These are phyloP conservation scores for Lactarius indigo DNA, from an alignment of 768 basidiomycete genomes.

Conservation along the genomic window DNA sequence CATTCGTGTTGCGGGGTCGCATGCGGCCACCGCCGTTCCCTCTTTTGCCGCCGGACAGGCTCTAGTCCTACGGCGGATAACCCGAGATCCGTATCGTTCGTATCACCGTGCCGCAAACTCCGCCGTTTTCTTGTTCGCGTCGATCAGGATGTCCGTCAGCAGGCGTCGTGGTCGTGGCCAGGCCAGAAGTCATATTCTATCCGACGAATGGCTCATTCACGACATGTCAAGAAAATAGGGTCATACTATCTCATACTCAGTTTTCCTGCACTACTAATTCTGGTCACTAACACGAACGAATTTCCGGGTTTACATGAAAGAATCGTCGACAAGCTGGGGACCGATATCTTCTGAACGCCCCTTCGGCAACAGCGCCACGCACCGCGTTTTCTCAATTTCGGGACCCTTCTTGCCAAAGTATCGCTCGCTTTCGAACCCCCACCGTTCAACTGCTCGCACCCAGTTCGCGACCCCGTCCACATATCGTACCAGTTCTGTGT, in stretches of 20 bases:
- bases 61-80: no score
- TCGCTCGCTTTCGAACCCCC: constrained; percentile 40
- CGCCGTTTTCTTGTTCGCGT: no score
- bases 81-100: no score
- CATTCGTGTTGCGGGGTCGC: no score
- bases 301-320: constrained; percentile 7
- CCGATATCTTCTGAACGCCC: constrained; percentile 21
- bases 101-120: no score
- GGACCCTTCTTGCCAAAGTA: constrained; percentile 26
- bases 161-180: no score
- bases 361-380: constrained; percentile 23
- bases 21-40: no score
- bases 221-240: not conserved
- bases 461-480: constrained; percentile 44
- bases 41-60: no score
- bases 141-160: no score
- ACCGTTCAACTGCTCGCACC: constrained; percentile 39
- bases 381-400: constrained; percentile 21
- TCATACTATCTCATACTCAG: not conserved
- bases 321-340: constrained; percentile 20
- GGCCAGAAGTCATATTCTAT: no score
- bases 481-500: constrained; percentile 37
- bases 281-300: not conserved
- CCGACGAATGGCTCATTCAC: no score
- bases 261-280: not conserved